Evolutionary conservation across 331 rosid genomes (phyloP), one percentile per base, ranked within the genome.

Genomic region (Acacia pycnantha): DNA sequence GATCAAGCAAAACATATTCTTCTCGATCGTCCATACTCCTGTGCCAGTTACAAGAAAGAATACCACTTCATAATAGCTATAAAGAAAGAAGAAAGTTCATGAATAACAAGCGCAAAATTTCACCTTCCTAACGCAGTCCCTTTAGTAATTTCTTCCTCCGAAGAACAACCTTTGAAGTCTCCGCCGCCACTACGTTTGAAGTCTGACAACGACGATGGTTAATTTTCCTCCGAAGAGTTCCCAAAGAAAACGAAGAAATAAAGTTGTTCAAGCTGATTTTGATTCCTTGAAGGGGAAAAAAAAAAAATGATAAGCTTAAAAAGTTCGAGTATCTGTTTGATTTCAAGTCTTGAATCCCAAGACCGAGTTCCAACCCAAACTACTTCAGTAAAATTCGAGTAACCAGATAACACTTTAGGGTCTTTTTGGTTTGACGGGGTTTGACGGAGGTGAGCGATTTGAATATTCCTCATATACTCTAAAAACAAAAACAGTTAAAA

Each of bases 1-100:
- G 88, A 77, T 94, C 90, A 71, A 92, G 92, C 85, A 92, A 86
- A 78, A 92, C 87, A 86, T 85, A 88, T 82, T 94, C 97, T 43
- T 92, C 98, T 85, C 87, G 88, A 43, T 64, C 78, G 80, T 87
- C 93, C 98, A 94, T 94, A 59, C 46, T 74, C 88, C 86, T 80
- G 43, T 59, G 15, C 26, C 61, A 26, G 19, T 50, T 26, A 62
- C 46, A 71, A 66, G 44, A 27, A 43, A 76, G 65, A 70, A 24
- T 22, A 14, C 15, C n/a, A 56, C 19, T 53, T 61, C 40, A 59
- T 12, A 24, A 15, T n/a, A 27, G 37, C 76, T 33, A 19, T 61
- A 18, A 79, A 31, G 50, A 82, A 53, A 59, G 70, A 75, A 64
- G 53, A 26, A 18, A 65, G 48, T 40, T 81, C 26, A 8, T 65